phyloP scores from a whole-genome alignment of 108 stramenopile species.

The Cyclotella kingstonii region DNA sequence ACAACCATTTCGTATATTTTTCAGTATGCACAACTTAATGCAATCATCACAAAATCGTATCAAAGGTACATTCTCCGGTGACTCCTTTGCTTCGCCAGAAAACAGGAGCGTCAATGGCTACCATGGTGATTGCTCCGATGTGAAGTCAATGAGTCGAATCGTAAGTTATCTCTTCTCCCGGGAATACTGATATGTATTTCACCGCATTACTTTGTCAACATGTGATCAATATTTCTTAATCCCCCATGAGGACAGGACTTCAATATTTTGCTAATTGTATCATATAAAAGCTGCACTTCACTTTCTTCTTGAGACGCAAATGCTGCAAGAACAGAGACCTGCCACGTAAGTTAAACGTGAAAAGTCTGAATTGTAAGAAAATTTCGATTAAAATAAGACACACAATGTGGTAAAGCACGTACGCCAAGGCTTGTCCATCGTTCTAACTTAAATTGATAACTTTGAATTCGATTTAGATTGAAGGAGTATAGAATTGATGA shows the following conservation, averaged over 20 bases:
- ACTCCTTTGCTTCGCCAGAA: no score
- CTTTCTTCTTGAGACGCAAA: slow-evolving; percentile 46
- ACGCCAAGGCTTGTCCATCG: slow-evolving; percentile 47
- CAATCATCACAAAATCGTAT: no score
- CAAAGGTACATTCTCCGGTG: no score
- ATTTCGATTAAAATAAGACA: neutral
- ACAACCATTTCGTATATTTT: no score
- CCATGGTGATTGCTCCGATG: no score
- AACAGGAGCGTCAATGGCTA: no score
- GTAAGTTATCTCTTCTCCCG: no score
- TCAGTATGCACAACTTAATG: no score
- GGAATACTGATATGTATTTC: no score
- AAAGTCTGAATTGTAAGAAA: neutral
- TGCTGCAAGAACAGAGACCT: slow-evolving; percentile 43
- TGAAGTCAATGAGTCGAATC: no score
- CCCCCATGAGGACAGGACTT: slow-evolving; percentile 38
- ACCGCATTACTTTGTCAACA: slow-evolving; percentile 27
- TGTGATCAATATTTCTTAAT: slow-evolving; percentile 46
- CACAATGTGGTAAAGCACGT: neutral
- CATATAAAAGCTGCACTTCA: slow-evolving; percentile 36
- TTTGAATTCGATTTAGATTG: neutral
- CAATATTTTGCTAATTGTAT: slow-evolving; percentile 34
- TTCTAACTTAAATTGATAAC: slow-evolving; percentile 54
- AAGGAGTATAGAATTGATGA: neutral
- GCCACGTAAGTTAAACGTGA: neutral